Base-by-base conservation (phyloP, 495 filamentous ascomycete species). In the Thermothielavioides terrestris region DNA sequence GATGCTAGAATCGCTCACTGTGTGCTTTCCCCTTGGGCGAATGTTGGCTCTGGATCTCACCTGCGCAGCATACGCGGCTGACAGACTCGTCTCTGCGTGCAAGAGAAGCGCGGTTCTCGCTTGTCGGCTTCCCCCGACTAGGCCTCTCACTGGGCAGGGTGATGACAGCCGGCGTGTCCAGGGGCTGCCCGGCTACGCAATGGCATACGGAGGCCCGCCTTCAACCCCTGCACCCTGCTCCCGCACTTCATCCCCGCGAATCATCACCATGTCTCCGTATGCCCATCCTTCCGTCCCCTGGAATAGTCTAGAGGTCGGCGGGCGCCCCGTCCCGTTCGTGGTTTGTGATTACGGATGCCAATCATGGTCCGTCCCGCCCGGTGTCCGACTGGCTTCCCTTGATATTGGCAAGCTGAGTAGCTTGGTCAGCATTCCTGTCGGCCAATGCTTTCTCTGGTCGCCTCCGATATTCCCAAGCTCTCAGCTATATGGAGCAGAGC, bases 351-450 rank as follows among this genome's bases (percentile, higher is more conserved):
- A 15, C 4, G n/a, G n/a, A n/a, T n/a, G n/a, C n/a, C n/a, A n/a
- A n/a, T 20, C 34, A 47, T 28, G 32, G 44, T 15, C 44, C 44
- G 32, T 38, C 22, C 44, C 44, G 44, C 44, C 44, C 44, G 38
- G 44, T 47, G 32, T 30, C 44, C 32, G 40, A 6, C 12, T 2
- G 21, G 11, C 14, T n/a, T n/a, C 1, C n/a, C n/a, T 9, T 8
- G 22, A 38, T 23, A 27, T 23, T 14, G 44, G 32, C 42, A 43
- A 4, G 8, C 40, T 30, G 40, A 34, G 36, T 21, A 3, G 4
- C 27, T 7, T 31, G 8, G 28, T 12, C 23, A 34, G 3, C 31
- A 34, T 34, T 34, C 11, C 11, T 14, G 11, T 3, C n/a, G 31
- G n/a, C 10, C 11, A 6, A 6, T 12, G n/a, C n/a, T n/a, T n/a